Evolutionary conservation across 176 grass and related monocot genomes (phyloP).

Genomic region (Microstegium vimineum): DNA sequence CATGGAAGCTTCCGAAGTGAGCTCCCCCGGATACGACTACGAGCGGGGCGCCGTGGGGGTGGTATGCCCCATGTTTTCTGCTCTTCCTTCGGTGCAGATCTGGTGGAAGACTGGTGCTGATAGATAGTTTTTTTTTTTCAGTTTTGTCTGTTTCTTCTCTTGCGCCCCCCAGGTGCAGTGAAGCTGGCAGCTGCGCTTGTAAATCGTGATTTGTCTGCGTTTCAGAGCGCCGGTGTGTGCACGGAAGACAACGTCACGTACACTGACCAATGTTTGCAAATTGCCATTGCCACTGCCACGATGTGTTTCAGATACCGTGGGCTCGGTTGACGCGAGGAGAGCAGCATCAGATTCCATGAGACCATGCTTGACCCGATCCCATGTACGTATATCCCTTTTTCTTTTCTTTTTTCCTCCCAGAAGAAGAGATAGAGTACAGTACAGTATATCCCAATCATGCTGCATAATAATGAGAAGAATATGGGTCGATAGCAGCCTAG

Average conservation of each 20-base stretch:
- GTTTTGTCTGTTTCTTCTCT: background rate
- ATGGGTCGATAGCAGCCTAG: background rate
- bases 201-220: background rate
- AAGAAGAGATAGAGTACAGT: too few species aligned
- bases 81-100: background rate
- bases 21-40: slow-evolving; percentile 40
- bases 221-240: background rate
- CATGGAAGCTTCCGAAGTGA: slow-evolving; percentile 40
- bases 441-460: background rate
- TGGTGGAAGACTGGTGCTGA: background rate
- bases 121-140: too few species aligned
- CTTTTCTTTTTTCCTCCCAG: too few species aligned
- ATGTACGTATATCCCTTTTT: background rate
- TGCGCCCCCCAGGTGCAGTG: background rate
- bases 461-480: too few species aligned
- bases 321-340: background rate
- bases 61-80: slow-evolving; percentile 14
- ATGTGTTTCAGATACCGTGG: background rate
- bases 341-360: background rate
- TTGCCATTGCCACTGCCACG: too few species aligned
- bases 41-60: background rate
- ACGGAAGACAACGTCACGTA: background rate
- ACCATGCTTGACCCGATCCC: background rate
- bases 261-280: background rate
- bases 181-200: background rate